phyloP scores from a whole-genome alignment of 257 asterid species.

The Buddleja alternifolia region DNA sequence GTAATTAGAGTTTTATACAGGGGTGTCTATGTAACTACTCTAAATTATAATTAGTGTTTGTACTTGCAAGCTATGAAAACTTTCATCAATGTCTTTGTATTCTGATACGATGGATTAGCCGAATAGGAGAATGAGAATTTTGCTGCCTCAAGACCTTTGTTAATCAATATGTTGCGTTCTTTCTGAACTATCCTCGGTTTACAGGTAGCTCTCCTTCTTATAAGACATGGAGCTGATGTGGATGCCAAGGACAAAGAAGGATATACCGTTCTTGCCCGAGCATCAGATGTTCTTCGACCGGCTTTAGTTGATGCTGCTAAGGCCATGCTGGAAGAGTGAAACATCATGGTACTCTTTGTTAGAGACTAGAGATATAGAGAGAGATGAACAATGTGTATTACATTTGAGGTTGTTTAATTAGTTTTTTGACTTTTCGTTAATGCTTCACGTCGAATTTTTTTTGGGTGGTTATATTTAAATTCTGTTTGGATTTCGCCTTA shows the following conservation, averaged over 20 bases:
- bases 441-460: neutral
- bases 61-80: neutral
- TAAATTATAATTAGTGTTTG: too few relatives aligned
- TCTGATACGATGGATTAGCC: neutral
- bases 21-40: too few relatives aligned
- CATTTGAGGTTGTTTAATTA: conserved; percentile 15
- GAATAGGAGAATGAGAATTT: neutral
- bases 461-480: neutral
- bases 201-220: conserved; percentile 92
- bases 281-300: conserved; percentile 70
- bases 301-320: conserved; percentile 78
- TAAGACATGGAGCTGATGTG: conserved; percentile 93
- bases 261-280: conserved; percentile 87
- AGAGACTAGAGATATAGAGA: conserved; percentile 16
- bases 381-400: neutral
- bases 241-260: conserved; percentile 90
- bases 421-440: conserved; percentile 18
- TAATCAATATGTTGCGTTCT: neutral
- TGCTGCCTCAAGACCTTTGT: neutral
- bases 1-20: too few relatives aligned
- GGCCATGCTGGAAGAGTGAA: conserved; percentile 85
- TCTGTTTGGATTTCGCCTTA: neutral
- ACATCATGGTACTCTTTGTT: neutral
- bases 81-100: neutral
- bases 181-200: conserved; percentile 8